Conservation (phyloP, 1,139 yeast species). For the Candida labiduridarum region DNA sequence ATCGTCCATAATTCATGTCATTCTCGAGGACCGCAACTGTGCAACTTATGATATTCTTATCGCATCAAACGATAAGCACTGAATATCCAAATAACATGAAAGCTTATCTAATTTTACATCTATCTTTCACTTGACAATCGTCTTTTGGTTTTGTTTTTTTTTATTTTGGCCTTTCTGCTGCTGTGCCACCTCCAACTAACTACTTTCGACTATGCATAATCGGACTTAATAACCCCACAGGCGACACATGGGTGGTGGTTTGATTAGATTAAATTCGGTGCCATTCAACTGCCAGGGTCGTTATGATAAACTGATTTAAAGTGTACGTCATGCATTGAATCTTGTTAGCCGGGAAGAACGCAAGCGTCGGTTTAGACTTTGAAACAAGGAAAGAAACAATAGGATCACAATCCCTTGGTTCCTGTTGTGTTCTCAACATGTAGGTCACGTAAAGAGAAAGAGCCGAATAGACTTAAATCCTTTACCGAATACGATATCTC, state of each 20-base stretch:
- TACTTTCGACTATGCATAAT: no score
- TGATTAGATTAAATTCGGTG: neutral
- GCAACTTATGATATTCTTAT: no score
- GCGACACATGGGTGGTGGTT: no score
- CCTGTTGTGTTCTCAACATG: neutral
- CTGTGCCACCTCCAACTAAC: no score
- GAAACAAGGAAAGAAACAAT: neutral
- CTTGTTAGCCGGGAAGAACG: neutral
- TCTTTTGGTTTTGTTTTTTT: no score
- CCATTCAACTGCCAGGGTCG: neutral
- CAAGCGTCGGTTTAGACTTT: neutral
- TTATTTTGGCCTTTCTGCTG: no score
- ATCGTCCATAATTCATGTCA: neutral
- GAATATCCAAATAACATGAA: no score
- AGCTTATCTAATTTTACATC: no score
- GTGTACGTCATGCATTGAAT: neutral
- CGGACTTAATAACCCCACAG: no score
- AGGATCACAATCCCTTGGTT: neutral
- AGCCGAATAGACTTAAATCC: neutral
- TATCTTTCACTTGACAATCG: no score
- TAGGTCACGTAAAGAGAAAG: neutral
- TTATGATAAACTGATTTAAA: neutral
- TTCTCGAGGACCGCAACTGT: no score
- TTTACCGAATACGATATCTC: neutral
- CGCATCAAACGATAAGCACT: no score